These are phyloP conservation scores for Pouteria campechiana DNA, from an alignment of 179 eudicot species.

Conservation along the genomic window DNA sequence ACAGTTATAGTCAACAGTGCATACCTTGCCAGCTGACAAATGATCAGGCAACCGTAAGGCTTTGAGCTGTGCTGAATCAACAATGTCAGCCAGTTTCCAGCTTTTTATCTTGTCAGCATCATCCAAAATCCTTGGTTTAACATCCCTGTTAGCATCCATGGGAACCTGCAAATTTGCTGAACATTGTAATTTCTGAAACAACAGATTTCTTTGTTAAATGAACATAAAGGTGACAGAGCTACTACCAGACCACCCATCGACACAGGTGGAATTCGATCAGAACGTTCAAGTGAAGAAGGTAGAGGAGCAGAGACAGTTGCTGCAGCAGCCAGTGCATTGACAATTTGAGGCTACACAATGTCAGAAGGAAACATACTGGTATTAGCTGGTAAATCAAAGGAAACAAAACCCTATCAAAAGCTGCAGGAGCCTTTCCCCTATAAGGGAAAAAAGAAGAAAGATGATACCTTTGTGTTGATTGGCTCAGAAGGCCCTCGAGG, in stretches of 20 bases:
- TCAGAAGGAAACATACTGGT: no score
- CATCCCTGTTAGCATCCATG: constrained; percentile 38
- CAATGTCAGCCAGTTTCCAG: constrained; percentile 37
- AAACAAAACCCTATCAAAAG: no score
- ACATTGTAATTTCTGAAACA: constrained; percentile 2
- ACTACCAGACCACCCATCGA: constrained; percentile 36
- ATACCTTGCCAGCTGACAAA: constrained; percentile 34
- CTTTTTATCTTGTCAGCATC: constrained; percentile 21
- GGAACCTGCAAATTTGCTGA: constrained; percentile 15
- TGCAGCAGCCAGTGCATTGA: constrained; percentile 21
- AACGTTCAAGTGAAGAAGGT: constrained; percentile 19
- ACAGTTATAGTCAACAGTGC: no score
- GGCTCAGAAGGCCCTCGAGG: constrained; percentile 41
- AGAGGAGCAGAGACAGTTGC: constrained; percentile 23
- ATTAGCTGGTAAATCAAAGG: no score
- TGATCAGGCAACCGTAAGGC: constrained; percentile 41
- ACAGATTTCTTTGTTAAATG: background rate
- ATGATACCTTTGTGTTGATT: constrained; percentile 24
- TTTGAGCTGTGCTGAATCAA: constrained; percentile 33
- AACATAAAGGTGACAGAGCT: background rate
- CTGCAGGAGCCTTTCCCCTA: no score
- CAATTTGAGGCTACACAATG: constrained; percentile 30
- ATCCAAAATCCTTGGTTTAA: constrained; percentile 35
- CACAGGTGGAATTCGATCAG: constrained; percentile 27
- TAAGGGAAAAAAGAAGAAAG: background rate